These are phyloP conservation scores for Saturnispora bothae DNA, from an alignment of 805 yeast species.

Conservation along the genomic window DNA sequence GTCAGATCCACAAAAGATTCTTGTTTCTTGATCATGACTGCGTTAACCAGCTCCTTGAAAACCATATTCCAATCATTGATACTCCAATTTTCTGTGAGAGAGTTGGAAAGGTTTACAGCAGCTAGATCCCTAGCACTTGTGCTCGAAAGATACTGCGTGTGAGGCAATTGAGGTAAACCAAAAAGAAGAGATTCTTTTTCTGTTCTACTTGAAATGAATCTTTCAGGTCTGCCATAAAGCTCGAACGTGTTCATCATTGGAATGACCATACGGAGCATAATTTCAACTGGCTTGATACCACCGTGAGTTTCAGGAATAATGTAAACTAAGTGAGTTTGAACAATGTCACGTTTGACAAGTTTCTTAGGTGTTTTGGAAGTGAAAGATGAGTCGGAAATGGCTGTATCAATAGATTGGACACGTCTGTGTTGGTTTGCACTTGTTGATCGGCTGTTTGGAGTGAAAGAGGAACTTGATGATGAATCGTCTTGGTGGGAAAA, in stretches of 20 bases:
- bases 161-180: slow-evolving; percentile 68
- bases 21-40: slow-evolving; percentile 25
- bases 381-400: slow-evolving; percentile 19
- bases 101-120: slow-evolving; percentile 24
- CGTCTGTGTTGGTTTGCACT: slow-evolving; percentile 15
- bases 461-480: slow-evolving; percentile 12
- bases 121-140: slow-evolving; percentile 25
- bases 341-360: slow-evolving; percentile 17
- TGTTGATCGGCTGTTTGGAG: slow-evolving; percentile 8
- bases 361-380: slow-evolving; percentile 17
- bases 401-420: slow-evolving; percentile 21
- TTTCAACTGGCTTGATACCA: slow-evolving; percentile 62
- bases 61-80: slow-evolving; percentile 27
- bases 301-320: slow-evolving; percentile 61
- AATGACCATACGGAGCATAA: slow-evolving; percentile 57
- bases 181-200: slow-evolving; percentile 49
- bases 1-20: slow-evolving; percentile 15
- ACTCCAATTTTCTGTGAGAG: slow-evolving; percentile 25
- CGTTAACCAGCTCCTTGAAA: slow-evolving; percentile 27
- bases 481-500: slow-evolving; percentile 7
- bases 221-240: slow-evolving; percentile 65
- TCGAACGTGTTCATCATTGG: slow-evolving; percentile 64
- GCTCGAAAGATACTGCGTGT: slow-evolving; percentile 42
- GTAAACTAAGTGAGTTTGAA: slow-evolving; percentile 23
- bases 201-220: slow-evolving; percentile 46